Conservation (phyloP, 495 filamentous ascomycete genomes). For the Aspergillus biplanus region DNA sequence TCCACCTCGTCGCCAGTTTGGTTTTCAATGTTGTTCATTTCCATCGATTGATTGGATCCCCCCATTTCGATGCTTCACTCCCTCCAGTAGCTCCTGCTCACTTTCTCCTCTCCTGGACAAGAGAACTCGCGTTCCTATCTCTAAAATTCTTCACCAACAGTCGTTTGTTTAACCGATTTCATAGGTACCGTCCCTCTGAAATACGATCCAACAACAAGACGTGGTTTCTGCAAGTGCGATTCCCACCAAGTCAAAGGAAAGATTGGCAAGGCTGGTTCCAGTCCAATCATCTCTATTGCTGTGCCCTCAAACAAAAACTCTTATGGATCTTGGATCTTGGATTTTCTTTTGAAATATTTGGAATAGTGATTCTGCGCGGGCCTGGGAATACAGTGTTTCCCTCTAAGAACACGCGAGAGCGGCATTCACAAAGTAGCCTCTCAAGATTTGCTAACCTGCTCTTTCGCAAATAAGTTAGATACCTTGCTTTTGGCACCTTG, state of each 20-base stretch:
- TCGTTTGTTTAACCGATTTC: constrained; percentile 9
- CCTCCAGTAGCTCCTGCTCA: no score
- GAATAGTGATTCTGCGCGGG: constrained; percentile 11
- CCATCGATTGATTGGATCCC: constrained; percentile 10
- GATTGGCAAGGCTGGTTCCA: constrained; percentile 34
- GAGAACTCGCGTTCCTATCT: constrained; percentile 7
- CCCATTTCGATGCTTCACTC: constrained; percentile 3
- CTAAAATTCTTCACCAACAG: constrained; percentile 22
- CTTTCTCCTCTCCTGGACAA: constrained; percentile 8
- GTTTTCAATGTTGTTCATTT: constrained; percentile 18
- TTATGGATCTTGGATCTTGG: constrained; percentile 1
- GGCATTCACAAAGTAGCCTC: neutral
- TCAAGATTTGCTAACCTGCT: constrained; percentile 2
- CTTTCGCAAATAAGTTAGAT: constrained; percentile 4
- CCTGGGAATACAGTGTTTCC: neutral
- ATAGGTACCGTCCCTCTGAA: constrained; percentile 19
- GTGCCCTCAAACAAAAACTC: neutral
- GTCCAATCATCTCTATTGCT: constrained; percentile 23
- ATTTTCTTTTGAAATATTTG: constrained; percentile 4
- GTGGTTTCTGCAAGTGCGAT: neutral
- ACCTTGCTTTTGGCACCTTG: neutral
- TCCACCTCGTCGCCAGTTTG: constrained; percentile 16
- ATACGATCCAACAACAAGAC: constrained; percentile 4
- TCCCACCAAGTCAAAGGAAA: constrained; percentile 7
- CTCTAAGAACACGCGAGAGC: constrained; percentile 10